phyloP scores from a whole-genome alignment of 768 basidiomycete genomes.

The Podaxis rugospora region DNA sequence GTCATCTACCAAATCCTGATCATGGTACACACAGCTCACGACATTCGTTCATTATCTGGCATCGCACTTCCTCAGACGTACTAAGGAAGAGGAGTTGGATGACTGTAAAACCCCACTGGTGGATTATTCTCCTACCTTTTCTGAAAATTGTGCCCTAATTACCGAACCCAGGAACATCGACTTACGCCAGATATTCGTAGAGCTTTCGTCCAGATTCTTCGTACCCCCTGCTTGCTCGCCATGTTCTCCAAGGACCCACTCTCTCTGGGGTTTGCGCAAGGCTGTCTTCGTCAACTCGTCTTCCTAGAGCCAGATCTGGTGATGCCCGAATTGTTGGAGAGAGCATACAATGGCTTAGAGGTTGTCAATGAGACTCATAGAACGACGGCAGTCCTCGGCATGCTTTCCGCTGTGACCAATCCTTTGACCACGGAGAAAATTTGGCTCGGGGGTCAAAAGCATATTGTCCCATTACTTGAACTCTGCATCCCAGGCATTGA shows the following conservation, averaged over 20 bases:
- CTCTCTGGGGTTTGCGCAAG: constrained; percentile 78
- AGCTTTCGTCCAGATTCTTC: constrained; percentile 74
- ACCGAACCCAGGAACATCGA: constrained; percentile 51
- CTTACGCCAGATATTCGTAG: constrained; percentile 78
- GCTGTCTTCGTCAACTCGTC: constrained; percentile 72
- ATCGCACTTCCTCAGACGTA: constrained; percentile 75
- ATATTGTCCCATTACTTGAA: constrained; percentile 83
- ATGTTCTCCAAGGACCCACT: constrained; percentile 88
- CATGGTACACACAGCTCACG: constrained; percentile 41
- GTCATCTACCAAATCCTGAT: constrained; percentile 8
- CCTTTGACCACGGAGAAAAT: constrained; percentile 72
- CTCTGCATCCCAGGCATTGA: constrained; percentile 91
- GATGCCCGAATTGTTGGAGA: constrained; percentile 88
- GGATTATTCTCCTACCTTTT: constrained; percentile 17
- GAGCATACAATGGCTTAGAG: constrained; percentile 89
- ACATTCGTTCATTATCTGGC: constrained; percentile 69
- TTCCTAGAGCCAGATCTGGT: constrained; percentile 78
- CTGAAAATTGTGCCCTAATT: neutral
- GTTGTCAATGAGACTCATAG: constrained; percentile 93
- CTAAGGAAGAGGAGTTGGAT: constrained; percentile 71
- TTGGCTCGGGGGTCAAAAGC: constrained; percentile 86
- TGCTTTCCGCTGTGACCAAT: constrained; percentile 71
- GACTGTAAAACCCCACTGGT: constrained; percentile 79
- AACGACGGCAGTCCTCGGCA: constrained; percentile 86
- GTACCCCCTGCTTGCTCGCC: constrained; percentile 83